A percentile compares a stretch with the other conserved stretches of the same genome.
Conservation (phyloP, 352 stramenopile species). For the Phytopythium mirpurense region DNA sequence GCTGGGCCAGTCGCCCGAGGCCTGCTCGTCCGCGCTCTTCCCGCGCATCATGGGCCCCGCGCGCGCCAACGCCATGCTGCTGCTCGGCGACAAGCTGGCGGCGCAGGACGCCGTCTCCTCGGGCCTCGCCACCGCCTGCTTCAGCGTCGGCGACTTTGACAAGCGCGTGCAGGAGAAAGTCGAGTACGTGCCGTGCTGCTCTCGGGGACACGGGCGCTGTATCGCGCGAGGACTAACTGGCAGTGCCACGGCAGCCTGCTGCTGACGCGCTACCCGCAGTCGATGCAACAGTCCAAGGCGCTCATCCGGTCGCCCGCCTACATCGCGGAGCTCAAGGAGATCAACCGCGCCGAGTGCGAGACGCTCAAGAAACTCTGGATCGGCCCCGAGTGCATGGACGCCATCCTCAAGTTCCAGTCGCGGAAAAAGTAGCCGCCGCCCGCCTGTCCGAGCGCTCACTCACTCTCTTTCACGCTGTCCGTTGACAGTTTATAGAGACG, state of each 20-base stretch:
- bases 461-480: no score
- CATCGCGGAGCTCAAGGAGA: constrained; percentile 49
- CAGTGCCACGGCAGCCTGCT: constrained; percentile 23
- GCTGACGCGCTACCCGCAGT: constrained; percentile 57
- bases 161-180: constrained; percentile 46
- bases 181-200: constrained; percentile 27
- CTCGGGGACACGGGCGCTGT: no score
- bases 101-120: constrained; percentile 42
- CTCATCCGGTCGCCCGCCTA: constrained; percentile 41
- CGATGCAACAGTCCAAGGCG: constrained; percentile 58
- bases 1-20: constrained; percentile 87
- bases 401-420: constrained; percentile 71
- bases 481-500: no score
- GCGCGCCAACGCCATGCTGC: constrained; percentile 85
- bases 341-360: constrained; percentile 50
- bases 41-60: constrained; percentile 77
- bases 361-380: constrained; percentile 76
- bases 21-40: constrained; percentile 87
- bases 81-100: constrained; percentile 83
- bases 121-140: constrained; percentile 48
- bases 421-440: constrained; percentile 46
- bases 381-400: constrained; percentile 66
- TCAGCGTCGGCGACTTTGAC: constrained; percentile 62
- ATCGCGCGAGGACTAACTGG: background rate
- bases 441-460: no score